Evolutionary conservation across 345 rosid species (phyloP), one percentile per base, ranked within the genome.

Genomic region (Pugionium dolabratum): DNA sequence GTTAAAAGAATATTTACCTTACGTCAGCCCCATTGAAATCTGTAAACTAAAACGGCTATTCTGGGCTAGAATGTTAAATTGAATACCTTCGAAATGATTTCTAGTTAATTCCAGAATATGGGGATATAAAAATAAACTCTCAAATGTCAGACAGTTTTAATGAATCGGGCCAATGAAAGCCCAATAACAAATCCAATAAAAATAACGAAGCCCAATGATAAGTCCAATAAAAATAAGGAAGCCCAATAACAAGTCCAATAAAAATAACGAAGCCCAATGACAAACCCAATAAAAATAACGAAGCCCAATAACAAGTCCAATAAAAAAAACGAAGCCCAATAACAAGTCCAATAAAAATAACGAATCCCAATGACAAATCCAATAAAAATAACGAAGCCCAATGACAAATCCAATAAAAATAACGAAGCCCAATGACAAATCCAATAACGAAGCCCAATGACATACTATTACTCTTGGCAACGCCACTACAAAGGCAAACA

Each of bases 131-230:
- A 28, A 28, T 33, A 35, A 35, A 66, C 27, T 7, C 3, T 6
- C 34, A 32, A 43, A 52, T 7, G 4, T 11, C 29, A 8, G 39
- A 4, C n/a, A 5, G 18, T 10, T 34, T 44, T 55, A 34, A 28
- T 30, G 5, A 33, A 40, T 48, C 54, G 68, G 71, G 71, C 71
- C 54, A 42, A 6, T 8, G 0, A 26, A 65, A 18, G 18, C 18
- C 18, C 18, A 18, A 18, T 18, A 18, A 18, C 18, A 18, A 18
- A 18, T 18, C 18, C 18, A 18, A 18, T 18, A 18, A 18, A 18
- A 18, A 18, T 18, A 18, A 18, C 18, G 18, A 18, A 18, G 18
- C 18, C 18, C 18, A 18, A 18, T 18, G 18, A 18, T 18, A 18
- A 18, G 18, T 18, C 18, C 18, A 18, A 18, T 18, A 18, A 18